These are phyloP conservation scores for Abrus pulchellus DNA, from an alignment of 306 rosid species.

Conservation along the genomic window DNA sequence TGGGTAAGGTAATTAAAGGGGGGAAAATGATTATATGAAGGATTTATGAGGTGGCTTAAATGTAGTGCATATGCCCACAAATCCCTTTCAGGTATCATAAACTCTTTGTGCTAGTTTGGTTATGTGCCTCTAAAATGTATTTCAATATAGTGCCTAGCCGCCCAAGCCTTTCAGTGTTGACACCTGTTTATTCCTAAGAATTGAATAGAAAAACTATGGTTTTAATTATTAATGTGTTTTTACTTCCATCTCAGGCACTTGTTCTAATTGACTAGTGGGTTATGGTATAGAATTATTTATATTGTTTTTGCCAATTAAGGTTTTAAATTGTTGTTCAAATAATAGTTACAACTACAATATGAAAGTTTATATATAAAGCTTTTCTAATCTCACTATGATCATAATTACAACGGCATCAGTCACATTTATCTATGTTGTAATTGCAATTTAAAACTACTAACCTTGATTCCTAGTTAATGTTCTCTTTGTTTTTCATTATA, in stretches of 20 bases:
- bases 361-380: not conserved
- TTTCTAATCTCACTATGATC: not conserved
- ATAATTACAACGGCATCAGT: not conserved
- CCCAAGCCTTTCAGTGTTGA: constrained; percentile 31
- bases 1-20: constrained; percentile 3
- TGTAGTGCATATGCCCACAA: constrained; percentile 36
- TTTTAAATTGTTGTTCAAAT: too few relatives aligned
- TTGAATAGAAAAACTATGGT: not conserved
- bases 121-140: not conserved
- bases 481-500: not conserved
- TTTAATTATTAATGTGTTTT: not conserved
- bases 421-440: not conserved
- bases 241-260: not conserved
- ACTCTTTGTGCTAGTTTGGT: not conserved
- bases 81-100: constrained; percentile 35
- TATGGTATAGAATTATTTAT: too few relatives aligned
- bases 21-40: not conserved
- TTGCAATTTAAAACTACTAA: not conserved
- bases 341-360: not conserved
- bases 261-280: not conserved
- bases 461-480: not conserved
- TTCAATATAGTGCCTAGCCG: constrained; percentile 26
- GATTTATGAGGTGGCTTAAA: constrained; percentile 5
- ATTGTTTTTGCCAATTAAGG: not conserved
- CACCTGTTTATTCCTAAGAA: constrained; percentile 8